These are phyloP conservation scores for Trichothecium sympodiale DNA, from an alignment of 2,329 filamentous ascomycete genomes.

Conservation along the genomic window DNA sequence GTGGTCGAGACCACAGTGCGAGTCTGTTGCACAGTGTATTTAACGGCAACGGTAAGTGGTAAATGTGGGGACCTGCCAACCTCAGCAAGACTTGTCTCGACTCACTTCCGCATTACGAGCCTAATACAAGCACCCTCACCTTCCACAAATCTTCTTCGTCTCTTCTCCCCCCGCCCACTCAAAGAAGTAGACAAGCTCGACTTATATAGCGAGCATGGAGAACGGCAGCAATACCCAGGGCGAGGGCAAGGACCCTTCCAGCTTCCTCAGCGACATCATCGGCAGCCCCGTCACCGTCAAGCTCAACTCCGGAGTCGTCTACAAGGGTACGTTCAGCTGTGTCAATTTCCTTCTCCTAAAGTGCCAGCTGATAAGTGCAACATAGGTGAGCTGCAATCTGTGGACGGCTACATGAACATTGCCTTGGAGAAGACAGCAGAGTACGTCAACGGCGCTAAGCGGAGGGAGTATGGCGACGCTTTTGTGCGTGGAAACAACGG, in stretches of 20 bases:
- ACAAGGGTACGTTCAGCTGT: conserved; percentile 60
- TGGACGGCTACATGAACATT: conserved; percentile 99
- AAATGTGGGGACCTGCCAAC: too few species aligned
- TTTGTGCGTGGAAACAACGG: conserved; percentile 96
- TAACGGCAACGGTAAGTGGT: neutral
- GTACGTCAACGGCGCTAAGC: conserved; percentile 73
- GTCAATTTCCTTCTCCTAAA: neutral
- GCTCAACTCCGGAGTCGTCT: conserved; percentile 95
- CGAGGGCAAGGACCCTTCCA: conserved; percentile 84
- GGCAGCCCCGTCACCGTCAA: conserved; percentile 91
- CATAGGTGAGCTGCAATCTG: conserved; percentile 83
- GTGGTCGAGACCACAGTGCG: conserved; percentile 7
- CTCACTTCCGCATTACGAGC: conserved; percentile 4
- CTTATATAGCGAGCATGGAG: conserved; percentile 51
- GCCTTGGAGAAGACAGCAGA: conserved; percentile 93
- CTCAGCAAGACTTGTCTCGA: too few species aligned
- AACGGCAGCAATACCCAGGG: conserved; percentile 52
- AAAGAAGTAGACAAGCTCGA: neutral
- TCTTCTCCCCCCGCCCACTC: conserved; percentile 3
- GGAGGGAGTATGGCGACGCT: conserved; percentile 81
- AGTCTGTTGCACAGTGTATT: neutral
- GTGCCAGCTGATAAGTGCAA: conserved; percentile 7
- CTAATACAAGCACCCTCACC: conserved; percentile 5
- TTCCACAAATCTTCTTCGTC: conserved; percentile 1
- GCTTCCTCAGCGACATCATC: conserved; percentile 89